Conservation (phyloP, 2,329 filamentous ascomycete species). For the Penicillium brevicompactum region DNA sequence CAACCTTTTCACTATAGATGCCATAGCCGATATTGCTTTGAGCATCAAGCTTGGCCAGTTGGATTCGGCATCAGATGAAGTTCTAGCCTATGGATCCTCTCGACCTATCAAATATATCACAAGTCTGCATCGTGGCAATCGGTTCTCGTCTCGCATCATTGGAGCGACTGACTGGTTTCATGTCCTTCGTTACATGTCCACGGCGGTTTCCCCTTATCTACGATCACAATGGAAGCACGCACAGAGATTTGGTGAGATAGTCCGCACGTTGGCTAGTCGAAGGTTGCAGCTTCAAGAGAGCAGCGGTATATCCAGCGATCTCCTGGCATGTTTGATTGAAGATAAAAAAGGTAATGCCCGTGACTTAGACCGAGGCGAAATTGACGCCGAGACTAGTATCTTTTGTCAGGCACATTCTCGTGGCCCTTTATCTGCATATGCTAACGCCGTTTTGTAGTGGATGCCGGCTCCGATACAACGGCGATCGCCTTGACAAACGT, state of each 20-base stretch:
- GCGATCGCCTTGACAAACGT: conserved; percentile 32
- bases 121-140: background rate
- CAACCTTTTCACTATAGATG: background rate
- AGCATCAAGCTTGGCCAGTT: background rate
- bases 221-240: background rate
- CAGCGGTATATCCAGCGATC: background rate
- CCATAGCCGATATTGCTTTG: background rate
- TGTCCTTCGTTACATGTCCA: background rate
- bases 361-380: background rate
- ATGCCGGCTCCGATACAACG: conserved; percentile 36
- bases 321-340: background rate
- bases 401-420: background rate
- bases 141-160: background rate
- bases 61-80: background rate
- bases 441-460: background rate
- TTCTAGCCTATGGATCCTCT: background rate
- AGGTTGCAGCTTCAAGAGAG: background rate
- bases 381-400: background rate
- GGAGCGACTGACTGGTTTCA: background rate
- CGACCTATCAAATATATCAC: background rate
- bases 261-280: background rate
- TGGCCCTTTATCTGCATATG: background rate
- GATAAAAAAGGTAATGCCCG: background rate
- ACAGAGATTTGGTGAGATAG: background rate
- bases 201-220: background rate